Evolutionary conservation across 2,329 filamentous ascomycete species (phyloP).

Genomic region (Daldinia sp.): DNA sequence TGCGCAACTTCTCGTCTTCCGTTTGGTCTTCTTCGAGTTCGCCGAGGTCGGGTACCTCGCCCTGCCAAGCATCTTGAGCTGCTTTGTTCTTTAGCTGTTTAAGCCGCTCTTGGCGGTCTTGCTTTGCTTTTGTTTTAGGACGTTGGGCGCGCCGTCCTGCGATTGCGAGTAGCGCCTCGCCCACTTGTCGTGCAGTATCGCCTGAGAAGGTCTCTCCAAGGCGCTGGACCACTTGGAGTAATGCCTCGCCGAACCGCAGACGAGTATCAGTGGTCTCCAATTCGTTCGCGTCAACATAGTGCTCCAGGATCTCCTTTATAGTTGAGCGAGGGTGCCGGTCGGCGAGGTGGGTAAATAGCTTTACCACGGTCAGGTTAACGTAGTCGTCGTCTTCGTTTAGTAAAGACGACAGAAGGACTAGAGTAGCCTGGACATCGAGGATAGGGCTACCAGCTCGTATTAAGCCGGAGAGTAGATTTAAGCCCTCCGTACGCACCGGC

Average conservation of each 20-base stretch:
- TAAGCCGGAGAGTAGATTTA: slow-evolving; percentile 70
- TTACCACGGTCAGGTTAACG: slow-evolving; percentile 76
- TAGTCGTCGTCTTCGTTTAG: slow-evolving; percentile 77
- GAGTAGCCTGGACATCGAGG: slow-evolving; percentile 73
- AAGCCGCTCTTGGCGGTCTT: slow-evolving; percentile 63
- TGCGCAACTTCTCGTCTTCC: slow-evolving; percentile 59
- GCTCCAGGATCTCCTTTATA: slow-evolving; percentile 71
- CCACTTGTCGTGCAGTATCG: slow-evolving; percentile 63
- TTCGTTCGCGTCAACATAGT: slow-evolving; percentile 74
- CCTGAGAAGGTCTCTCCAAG: slow-evolving; percentile 68
- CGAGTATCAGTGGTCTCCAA: slow-evolving; percentile 70
- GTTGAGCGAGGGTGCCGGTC: slow-evolving; percentile 72
- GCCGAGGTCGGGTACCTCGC: slow-evolving; percentile 62
- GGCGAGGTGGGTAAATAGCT: slow-evolving; percentile 72
- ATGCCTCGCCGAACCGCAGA: slow-evolving; percentile 75
- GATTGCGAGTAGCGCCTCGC: slow-evolving; percentile 71
- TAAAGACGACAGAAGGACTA: slow-evolving; percentile 73
- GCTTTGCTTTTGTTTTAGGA: slow-evolving; percentile 68
- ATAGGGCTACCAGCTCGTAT: slow-evolving; percentile 67
- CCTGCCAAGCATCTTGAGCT: slow-evolving; percentile 67
- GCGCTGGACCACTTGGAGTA: slow-evolving; percentile 73
- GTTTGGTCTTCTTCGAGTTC: slow-evolving; percentile 53
- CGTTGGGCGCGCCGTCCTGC: slow-evolving; percentile 73
- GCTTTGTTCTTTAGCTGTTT: slow-evolving; percentile 63
- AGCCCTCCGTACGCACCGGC: slow-evolving; percentile 74